Evolutionary conservation across 441 rosid genomes (phyloP), one percentile per base, ranked within the genome.

Genomic region (Populus hybrid): DNA sequence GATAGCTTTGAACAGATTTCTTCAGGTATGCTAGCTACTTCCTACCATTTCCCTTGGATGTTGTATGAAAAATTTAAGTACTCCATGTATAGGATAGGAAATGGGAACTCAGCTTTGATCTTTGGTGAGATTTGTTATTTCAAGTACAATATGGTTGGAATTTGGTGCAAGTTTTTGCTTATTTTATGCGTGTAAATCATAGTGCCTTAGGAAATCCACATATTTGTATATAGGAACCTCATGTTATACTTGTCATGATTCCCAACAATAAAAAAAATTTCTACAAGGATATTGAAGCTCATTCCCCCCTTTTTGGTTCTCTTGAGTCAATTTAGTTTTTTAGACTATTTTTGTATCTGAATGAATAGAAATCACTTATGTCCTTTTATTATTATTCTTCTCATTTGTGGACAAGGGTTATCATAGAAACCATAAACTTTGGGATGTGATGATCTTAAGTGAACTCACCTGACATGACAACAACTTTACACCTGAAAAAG

Each of bases 1-100:
- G 85, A 93, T 94, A 83, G 97, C 99, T 71, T 88, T 94, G 82
- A 94, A 93, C 80, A 86, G 97, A 42, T 94, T 94, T 87, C 97
- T 94, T 85, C 99, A 94, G 97, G 97, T 93, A 86, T 64, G 72
- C 26, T 53, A 18, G 21, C 24, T 9, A 21, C 21, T 71, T 10
- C 11, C 53, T 21, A 8, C 50, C 26, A 35, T 72, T 53, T 20
- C 30, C 18, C 71, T 40, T 79, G 18, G 38, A 70, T 67, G 69
- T 23, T 6, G 26, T 26, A 7, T 67, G 30, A 21, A 65, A 66
- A 36, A 50, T 26, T 30, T 21, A 46, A n/a, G 23, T 16, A 38
- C 42, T 38, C 11, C 11, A 21, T 59, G 4, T 59, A 59, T 59
- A 59, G 7, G 23, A 21, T 5, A 59, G 65, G 16, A 38, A 38